These are phyloP conservation scores for Neckera pumila DNA, from an alignment of 225 moss, liverwort and hornwort genomes.

Conservation along the genomic window DNA sequence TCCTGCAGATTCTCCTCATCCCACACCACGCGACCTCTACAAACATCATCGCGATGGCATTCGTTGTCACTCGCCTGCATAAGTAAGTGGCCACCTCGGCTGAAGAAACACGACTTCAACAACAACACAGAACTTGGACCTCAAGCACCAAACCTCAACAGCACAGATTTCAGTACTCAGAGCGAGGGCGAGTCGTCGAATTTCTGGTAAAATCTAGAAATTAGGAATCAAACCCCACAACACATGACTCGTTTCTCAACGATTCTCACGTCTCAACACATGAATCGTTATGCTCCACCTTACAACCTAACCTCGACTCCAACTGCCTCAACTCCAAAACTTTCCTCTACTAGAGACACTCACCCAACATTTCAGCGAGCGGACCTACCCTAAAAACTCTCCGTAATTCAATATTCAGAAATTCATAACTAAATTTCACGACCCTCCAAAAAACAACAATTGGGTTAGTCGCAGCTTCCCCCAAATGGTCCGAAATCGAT, in stretches of 20 bases:
- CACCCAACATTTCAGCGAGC: neutral
- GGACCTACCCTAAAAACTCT: neutral
- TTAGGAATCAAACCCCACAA: neutral
- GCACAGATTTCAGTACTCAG: neutral
- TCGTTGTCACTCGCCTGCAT: constrained; percentile 29
- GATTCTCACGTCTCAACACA: neutral
- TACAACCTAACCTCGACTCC: neutral
- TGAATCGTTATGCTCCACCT: neutral
- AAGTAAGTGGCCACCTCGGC: constrained; percentile 8
- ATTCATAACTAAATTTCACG: neutral
- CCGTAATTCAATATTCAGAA: neutral
- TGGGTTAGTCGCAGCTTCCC: too few relatives aligned
- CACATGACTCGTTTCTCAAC: too few relatives aligned
- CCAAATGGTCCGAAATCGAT: neutral
- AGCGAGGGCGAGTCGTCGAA: neutral
- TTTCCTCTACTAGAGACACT: neutral
- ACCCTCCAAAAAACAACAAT: neutral
- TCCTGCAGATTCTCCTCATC: constrained; percentile 88
- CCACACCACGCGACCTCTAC: constrained; percentile 93
- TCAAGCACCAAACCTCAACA: neutral
- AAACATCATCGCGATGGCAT: constrained; percentile 29
- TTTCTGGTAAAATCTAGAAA: neutral
- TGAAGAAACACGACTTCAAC: constrained; percentile 6
- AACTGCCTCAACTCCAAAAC: neutral
- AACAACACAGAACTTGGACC: neutral